Percentiles rank a stretch among this genome's conserved stretches.
Evolutionary conservation across 306 rosid genomes (phyloP).

Genomic region (Dicorynia guianensis): DNA sequence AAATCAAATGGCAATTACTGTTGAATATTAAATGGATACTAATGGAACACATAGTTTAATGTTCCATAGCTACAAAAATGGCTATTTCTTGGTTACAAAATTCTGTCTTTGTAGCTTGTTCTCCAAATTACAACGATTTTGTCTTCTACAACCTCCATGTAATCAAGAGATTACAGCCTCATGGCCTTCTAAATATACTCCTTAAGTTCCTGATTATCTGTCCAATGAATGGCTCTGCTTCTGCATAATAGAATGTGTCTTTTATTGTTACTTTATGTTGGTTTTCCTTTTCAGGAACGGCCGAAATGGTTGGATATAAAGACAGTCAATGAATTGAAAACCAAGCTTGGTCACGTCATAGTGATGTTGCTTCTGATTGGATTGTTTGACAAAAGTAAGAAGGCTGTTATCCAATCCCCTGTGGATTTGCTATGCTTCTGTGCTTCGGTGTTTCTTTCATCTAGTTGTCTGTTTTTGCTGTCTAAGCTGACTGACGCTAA

Average conservation of each 20-base stretch:
- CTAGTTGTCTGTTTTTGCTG: conserved; percentile 75
- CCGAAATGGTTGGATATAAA: conserved; percentile 83
- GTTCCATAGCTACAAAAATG: conserved; percentile 9
- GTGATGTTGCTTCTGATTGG: conserved; percentile 98
- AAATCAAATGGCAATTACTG: neutral
- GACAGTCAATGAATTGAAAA: conserved; percentile 84
- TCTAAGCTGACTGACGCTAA: conserved; percentile 68
- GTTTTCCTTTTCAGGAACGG: conserved; percentile 64
- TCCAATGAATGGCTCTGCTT: neutral
- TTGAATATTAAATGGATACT: neutral
- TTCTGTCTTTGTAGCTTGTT: neutral
- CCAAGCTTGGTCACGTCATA: conserved; percentile 93
- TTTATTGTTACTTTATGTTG: conserved; percentile 23
- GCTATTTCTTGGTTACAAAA: conserved; percentile 1
- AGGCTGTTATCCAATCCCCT: conserved; percentile 71
- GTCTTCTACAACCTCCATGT: neutral
- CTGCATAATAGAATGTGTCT: neutral
- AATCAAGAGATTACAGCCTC: conserved; percentile 2
- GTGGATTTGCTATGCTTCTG: conserved; percentile 89
- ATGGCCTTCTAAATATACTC: neutral
- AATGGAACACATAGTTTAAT: neutral
- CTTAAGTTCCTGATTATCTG: neutral
- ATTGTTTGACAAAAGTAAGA: conserved; percentile 81
- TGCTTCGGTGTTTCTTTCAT: conserved; percentile 80
- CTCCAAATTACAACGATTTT: neutral